Evolutionary conservation across 108 stramenopile species (phyloP).

Genomic region (Cyclotella sp.): DNA sequence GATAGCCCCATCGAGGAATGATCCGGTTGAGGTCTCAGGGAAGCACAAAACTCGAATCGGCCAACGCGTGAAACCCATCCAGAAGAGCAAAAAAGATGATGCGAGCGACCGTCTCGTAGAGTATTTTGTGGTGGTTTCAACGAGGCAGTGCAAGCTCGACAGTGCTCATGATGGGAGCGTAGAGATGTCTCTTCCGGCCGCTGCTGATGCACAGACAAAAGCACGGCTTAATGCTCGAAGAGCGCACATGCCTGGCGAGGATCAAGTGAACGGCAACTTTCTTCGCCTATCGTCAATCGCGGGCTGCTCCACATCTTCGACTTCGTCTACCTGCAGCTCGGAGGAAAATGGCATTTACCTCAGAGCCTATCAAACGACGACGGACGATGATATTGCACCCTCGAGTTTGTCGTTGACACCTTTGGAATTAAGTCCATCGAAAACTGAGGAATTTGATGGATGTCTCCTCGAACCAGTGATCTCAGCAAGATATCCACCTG

Average conservation of each 20-base stretch:
- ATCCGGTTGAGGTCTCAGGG: too few species aligned
- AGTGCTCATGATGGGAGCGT: neutral
- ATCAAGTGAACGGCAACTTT: neutral
- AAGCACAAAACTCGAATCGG: neutral
- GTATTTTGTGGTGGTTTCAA: conserved; percentile 83
- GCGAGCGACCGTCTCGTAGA: conserved; percentile 70
- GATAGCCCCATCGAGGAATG: too few species aligned
- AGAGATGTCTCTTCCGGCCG: neutral
- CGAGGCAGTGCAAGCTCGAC: conserved; percentile 1
- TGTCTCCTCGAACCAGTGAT: conserved; percentile 68
- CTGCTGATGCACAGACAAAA: neutral
- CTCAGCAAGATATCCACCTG: conserved; percentile 76
- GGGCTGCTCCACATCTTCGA: neutral
- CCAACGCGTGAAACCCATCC: neutral
- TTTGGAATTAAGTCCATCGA: conserved; percentile 1
- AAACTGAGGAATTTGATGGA: conserved; percentile 4
- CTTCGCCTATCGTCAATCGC: conserved; percentile 7
- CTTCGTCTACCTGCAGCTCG: conserved; percentile 3
- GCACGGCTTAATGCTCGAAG: neutral
- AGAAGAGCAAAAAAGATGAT: neutral
- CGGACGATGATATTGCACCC: neutral
- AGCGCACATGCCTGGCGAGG: conserved; percentile 14
- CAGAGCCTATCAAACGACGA: neutral
- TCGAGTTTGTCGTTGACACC: neutral
- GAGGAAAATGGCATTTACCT: neutral